Percentiles rank a stretch among this genome's conserved stretches.
phyloP scores from a whole-genome alignment of 148 eudicot species.

The Vaccinium corymbosum region DNA sequence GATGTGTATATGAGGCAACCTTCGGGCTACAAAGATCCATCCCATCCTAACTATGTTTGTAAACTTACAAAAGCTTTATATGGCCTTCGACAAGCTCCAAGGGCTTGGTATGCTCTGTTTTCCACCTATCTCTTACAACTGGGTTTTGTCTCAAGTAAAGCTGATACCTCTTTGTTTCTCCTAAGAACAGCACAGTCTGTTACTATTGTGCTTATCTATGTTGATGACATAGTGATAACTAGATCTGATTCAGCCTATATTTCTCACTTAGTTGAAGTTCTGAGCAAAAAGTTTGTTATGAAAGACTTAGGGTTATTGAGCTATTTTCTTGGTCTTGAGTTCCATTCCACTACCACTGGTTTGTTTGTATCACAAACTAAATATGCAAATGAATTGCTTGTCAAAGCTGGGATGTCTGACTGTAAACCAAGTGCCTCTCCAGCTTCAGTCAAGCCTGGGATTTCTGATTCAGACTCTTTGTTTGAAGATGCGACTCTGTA shows the following conservation, averaged over 20 bases:
- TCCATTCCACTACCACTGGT: background rate
- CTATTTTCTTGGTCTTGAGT: background rate
- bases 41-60: background rate
- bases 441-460: background rate
- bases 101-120: background rate
- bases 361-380: background rate
- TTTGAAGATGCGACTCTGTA: background rate
- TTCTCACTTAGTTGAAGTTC: too few species aligned
- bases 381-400: background rate
- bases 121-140: background rate
- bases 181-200: too few species aligned
- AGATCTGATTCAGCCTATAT: too few species aligned
- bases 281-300: too few species aligned
- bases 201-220: background rate
- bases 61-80: background rate
- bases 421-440: background rate
- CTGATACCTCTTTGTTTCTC: background rate
- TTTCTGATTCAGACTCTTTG: too few species aligned
- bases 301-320: background rate
- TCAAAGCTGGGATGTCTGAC: background rate
- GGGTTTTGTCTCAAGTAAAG: background rate
- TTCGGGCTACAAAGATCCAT: background rate
- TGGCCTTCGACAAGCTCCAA: background rate
- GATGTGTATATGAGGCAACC: background rate
- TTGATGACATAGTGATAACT: background rate